Base-by-base conservation (phyloP, 208 protist genomes). In the Endotrypanum monterogeii region DNA sequence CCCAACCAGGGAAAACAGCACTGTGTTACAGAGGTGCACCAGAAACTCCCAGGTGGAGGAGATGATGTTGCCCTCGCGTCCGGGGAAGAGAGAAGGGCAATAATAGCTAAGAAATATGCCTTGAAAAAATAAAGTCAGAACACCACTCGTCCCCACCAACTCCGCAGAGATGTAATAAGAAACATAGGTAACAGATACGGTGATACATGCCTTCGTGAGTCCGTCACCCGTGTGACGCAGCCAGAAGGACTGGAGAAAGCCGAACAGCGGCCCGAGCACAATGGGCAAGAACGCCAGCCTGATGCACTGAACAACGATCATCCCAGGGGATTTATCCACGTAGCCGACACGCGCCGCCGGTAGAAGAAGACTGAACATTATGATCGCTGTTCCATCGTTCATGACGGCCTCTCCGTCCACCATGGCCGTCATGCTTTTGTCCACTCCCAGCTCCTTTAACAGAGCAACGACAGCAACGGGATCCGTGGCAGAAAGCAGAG, bases 301-400 rank as follows among this genome's bases (percentile, higher is more conserved):
- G 18, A 89, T 28, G 35, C 76, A 79, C 73, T 85, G 82, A 32
- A 88, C 71, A 11, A 90, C 30, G 16, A 94, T 86, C n/a, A 74
- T 23, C 39, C 68, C 77, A 8, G 67, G 58, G 9, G 83, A 71
- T 62, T 41, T 81, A 20, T 78, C 82, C 61, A 89, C 52, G 46
- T 57, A 50, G 55, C 88, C 84, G 25, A 28, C 71, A 55, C 77
- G 50, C 46, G 87, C 90, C 20, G 88, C 89, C 16, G 85, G 87
- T 54, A 96, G 87, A 23, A 98, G 76, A 60, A 98, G 68, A 57
- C 54, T 88, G 56, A 91, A 98, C 39, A 89, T 48, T 63, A 98
- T 95, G 46, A 98, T 98, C n/a, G 94, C 90, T 16, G 92, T 94
- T 60, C 92, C 91, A 63, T 98, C 94, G 80, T 98, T 98, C 85